A percentile compares a stretch with the other conserved stretches of the same genome.
These are phyloP conservation scores for Groenewaldozyma auringiensis DNA, from an alignment of 1,139 yeast genomes.

Conservation along the genomic window DNA sequence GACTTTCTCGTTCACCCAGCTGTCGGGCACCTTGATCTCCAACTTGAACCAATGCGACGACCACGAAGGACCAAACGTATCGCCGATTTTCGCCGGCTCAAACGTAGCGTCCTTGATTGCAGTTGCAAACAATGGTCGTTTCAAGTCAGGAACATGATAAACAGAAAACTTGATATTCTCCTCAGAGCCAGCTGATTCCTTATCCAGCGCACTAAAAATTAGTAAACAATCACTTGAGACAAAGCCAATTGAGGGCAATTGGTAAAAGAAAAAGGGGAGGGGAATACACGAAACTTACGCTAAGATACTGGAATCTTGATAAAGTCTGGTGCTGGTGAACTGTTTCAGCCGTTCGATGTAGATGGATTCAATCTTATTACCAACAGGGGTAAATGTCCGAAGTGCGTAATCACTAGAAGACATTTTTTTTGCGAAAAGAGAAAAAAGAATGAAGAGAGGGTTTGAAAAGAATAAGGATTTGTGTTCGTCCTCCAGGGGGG, in stretches of 20 bases:
- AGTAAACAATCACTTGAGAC: background rate
- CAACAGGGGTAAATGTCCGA: slow-evolving; percentile 43
- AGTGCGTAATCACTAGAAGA: slow-evolving; percentile 2
- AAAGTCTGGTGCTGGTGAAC: slow-evolving; percentile 66
- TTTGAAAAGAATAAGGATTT: background rate
- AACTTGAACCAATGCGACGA: slow-evolving; percentile 90
- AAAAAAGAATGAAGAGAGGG: background rate
- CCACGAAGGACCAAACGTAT: slow-evolving; percentile 90
- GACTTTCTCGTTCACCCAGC: slow-evolving; percentile 36
- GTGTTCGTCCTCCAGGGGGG: background rate
- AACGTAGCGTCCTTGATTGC: slow-evolving; percentile 49
- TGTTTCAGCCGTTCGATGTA: slow-evolving; percentile 73
- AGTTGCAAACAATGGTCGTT: slow-evolving; percentile 68
- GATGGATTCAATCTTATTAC: slow-evolving; percentile 75
- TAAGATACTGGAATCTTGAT: slow-evolving; percentile 60
- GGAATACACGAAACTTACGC: slow-evolving; percentile 32
- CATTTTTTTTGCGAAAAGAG: background rate
- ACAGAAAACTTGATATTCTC: slow-evolving; percentile 45
- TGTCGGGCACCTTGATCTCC: slow-evolving; percentile 50
- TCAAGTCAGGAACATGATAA: slow-evolving; percentile 59
- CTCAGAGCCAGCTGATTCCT: slow-evolving; percentile 23
- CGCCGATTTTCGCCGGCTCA: slow-evolving; percentile 57
- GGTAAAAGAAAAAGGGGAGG: background rate
- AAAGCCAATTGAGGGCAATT: background rate
- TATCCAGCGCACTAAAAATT: background rate